Evolutionary conservation across 805 yeast species (phyloP), one percentile per base, ranked within the genome.

Genomic region (Kazachstania psychrophila): DNA sequence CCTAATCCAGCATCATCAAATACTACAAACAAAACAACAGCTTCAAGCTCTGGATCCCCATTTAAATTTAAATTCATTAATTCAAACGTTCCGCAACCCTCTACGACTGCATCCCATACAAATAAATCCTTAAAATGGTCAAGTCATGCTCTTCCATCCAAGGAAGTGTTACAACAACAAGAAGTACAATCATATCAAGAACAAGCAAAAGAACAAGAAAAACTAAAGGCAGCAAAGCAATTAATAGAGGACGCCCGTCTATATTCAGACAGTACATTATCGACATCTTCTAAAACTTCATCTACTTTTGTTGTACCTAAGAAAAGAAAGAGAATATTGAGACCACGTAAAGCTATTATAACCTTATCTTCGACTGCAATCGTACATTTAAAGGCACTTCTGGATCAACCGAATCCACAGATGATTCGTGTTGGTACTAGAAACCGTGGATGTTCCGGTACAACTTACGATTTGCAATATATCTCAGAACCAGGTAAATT

Each of bases 381-480:
- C 2, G 56, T 59, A 4, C 97, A 92, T 61, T 63, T 92, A 40
- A 65, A 66, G 39, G 72, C 68, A 0, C 65, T 92, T 18, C 63
- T 82, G 44, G 74, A 79, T 37, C 82, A 77, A 46, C 97, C 97
- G 5, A 76, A 76, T 31, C 97, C 97, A 10, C 77, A 89, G 62
- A 68, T 86, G 52, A 85, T 92, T 33, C 72, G 96, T 49, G 79
- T 92, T 11, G 95, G 96, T 12, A 97, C 94, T n/a, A 75, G 76
- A 46, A 92, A 92, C 62, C 72, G 97, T 55, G 98, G 98, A 4
- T 92, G 98, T 60, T 89, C 97, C 0, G 98, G 98, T 0, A 70
- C 92, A 42, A 78, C 95, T 0, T 92, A 92, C 60, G 80, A 87
- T 60, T 65, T 92, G 44, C 95, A 87, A 55, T 92, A 92, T 62